phyloP scores from a whole-genome alignment of 257 asterid genomes.

The Schizonepeta tenuifolia region DNA sequence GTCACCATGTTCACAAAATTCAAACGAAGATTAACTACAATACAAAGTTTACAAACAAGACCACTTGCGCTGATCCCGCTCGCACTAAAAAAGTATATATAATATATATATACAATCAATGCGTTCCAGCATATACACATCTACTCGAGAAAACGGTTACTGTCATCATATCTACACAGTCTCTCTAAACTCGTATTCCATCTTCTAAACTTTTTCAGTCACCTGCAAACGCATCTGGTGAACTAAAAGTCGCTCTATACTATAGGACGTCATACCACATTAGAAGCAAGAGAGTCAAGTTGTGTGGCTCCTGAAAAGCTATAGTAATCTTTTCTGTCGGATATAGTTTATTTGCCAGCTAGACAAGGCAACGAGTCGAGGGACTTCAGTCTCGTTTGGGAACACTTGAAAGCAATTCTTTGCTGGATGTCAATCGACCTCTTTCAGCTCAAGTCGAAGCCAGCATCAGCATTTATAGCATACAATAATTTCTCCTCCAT shows the following conservation, averaged over 20 bases:
- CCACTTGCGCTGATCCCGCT: constrained; percentile 40
- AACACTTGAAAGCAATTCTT: constrained; percentile 19
- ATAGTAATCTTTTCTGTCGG: constrained; percentile 10
- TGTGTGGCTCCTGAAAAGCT: neutral
- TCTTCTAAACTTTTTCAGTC: constrained; percentile 16
- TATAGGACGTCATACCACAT: neutral
- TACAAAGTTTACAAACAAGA: constrained; percentile 28
- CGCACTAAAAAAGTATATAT: constrained; percentile 9
- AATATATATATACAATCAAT: constrained; percentile 38
- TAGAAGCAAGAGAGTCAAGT: neutral
- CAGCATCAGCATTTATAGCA: constrained; percentile 91
- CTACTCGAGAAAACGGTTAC: constrained; percentile 25
- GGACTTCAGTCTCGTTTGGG: neutral
- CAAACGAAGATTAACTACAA: constrained; percentile 9
- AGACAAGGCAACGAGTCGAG: neutral
- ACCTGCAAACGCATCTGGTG: constrained; percentile 17
- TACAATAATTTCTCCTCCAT: constrained; percentile 87
- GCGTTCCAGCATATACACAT: constrained; percentile 33
- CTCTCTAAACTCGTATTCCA: constrained; percentile 10
- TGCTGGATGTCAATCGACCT: constrained; percentile 12
- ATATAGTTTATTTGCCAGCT: neutral
- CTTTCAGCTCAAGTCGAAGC: constrained; percentile 88
- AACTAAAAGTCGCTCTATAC: constrained; percentile 9
- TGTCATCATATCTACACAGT: constrained; percentile 41
- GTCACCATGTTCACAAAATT: neutral